Evolutionary conservation across 2,329 filamentous ascomycete species (phyloP).

Genomic region (Pseudogymnoascus sp.): DNA sequence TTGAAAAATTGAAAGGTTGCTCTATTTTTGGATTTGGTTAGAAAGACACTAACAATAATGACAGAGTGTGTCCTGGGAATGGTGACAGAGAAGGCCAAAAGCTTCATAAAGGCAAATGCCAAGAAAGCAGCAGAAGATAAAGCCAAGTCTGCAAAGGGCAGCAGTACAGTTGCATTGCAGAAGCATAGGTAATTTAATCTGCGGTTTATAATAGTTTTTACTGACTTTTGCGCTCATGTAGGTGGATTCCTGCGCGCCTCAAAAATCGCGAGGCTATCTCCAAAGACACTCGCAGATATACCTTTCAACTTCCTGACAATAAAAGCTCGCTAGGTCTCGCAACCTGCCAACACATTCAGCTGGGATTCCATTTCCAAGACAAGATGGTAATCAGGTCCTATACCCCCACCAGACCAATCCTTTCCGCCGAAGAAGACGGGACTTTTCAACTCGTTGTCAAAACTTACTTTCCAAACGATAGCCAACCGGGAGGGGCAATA

Average conservation of each 20-base stretch:
- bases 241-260: conserved; percentile 40
- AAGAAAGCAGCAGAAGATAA: conserved; percentile 34
- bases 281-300: conserved; percentile 38
- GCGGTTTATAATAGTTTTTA: not conserved
- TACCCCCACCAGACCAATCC: conserved; percentile 41
- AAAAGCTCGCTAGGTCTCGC: conserved; percentile 36
- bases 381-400: conserved; percentile 43
- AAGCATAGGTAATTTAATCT: conserved; percentile 27
- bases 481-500: conserved; percentile 45
- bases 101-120: conserved; percentile 38
- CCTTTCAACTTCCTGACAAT: conserved; percentile 35
- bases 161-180: conserved; percentile 31
- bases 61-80: conserved; percentile 42
- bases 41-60: not conserved
- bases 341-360: conserved; percentile 44
- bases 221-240: not conserved
- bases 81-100: conserved; percentile 40
- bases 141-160: conserved; percentile 22
- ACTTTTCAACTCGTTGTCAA: conserved; percentile 43
- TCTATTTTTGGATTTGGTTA: not conserved
- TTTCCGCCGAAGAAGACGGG: conserved; percentile 32
- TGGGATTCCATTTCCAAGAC: conserved; percentile 45
- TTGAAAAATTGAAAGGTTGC: conserved; percentile 39
- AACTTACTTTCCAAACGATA: conserved; percentile 40
- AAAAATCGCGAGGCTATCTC: conserved; percentile 32